Conservation (phyloP, 192 early-diverging fungal genomes). For the Thamnidium elegans region DNA sequence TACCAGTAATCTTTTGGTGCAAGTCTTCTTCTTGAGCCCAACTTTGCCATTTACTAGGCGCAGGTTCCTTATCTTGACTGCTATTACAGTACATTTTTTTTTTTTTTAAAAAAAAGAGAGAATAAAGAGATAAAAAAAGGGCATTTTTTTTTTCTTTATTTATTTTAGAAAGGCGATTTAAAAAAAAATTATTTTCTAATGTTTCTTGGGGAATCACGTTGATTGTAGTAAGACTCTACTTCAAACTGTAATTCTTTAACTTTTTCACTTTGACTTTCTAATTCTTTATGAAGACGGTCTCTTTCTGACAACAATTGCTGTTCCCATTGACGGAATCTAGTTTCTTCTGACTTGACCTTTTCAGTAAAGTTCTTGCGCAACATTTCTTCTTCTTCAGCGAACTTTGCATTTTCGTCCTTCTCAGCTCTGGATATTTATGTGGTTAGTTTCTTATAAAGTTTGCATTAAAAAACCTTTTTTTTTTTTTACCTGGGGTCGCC, state of each 20-base stretch:
- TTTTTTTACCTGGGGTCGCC: conserved; percentile 68
- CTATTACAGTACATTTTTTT: neutral
- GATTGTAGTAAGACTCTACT: conserved; percentile 41
- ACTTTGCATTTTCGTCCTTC: conserved; percentile 73
- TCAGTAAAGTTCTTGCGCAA: conserved; percentile 95
- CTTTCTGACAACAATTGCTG: conserved; percentile 86
- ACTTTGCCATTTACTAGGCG: conserved; percentile 2
- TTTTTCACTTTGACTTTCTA: conserved; percentile 86
- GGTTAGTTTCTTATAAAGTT: no score
- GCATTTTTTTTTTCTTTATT: conserved; percentile 2
- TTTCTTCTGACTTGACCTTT: conserved; percentile 93
- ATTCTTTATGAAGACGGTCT: conserved; percentile 96
- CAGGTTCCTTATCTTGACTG: neutral
- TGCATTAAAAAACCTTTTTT: no score
- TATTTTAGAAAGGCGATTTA: neutral
- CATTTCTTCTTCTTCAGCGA: conserved; percentile 96
- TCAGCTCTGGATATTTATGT: no score
- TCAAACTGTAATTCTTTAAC: conserved; percentile 92
- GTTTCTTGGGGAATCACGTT: conserved; percentile 37
- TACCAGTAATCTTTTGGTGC: neutral
- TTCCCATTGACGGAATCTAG: conserved; percentile 97
- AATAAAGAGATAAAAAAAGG: neutral
- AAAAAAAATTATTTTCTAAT: conserved; percentile 21
- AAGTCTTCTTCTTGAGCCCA: neutral
- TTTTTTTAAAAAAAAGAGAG: conserved; percentile 1